Evolutionary conservation across 768 basidiomycete species (phyloP).

Genomic region (Xerocomus brunneocitrinus): DNA sequence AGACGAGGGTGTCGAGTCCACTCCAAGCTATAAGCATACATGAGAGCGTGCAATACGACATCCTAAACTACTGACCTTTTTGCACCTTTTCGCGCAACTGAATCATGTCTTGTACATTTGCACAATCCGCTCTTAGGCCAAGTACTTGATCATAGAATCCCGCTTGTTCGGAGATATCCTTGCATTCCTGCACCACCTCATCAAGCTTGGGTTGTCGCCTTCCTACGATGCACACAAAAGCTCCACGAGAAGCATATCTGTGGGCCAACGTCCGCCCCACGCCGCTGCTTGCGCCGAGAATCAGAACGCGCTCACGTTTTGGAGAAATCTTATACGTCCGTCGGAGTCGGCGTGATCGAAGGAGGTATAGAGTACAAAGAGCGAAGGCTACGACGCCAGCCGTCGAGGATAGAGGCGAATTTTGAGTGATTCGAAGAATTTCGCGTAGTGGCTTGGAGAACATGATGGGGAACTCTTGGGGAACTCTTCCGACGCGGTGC

Average conservation of each 20-base stretch:
- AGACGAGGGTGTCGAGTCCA: slow-evolving; percentile 77
- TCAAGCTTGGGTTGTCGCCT: slow-evolving; percentile 53
- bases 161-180: slow-evolving; percentile 16
- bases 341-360: slow-evolving; percentile 12
- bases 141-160: slow-evolving; percentile 37
- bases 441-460: slow-evolving; percentile 5
- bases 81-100: slow-evolving; percentile 49
- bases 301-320: slow-evolving; percentile 64
- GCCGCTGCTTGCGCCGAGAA: slow-evolving; percentile 82
- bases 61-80: slow-evolving; percentile 37
- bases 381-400: slow-evolving; percentile 11
- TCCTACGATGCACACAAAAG: slow-evolving; percentile 69
- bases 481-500: too few relatives aligned
- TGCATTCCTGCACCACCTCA: slow-evolving; percentile 60
- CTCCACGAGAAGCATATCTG: slow-evolving; percentile 71
- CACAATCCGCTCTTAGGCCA: slow-evolving; percentile 58
- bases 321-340: slow-evolving; percentile 38
- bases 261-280: slow-evolving; percentile 70
- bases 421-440: slow-evolving; percentile 1
- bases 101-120: slow-evolving; percentile 63
- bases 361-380: slow-evolving; percentile 18
- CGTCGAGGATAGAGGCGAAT: slow-evolving; percentile 4
- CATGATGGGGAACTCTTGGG: slow-evolving; percentile 1
- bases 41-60: background rate
- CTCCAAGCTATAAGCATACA: slow-evolving; percentile 54